These are phyloP conservation scores for Fusarium dimerum DNA, from an alignment of 2,329 filamentous ascomycete species.

Conservation along the genomic window DNA sequence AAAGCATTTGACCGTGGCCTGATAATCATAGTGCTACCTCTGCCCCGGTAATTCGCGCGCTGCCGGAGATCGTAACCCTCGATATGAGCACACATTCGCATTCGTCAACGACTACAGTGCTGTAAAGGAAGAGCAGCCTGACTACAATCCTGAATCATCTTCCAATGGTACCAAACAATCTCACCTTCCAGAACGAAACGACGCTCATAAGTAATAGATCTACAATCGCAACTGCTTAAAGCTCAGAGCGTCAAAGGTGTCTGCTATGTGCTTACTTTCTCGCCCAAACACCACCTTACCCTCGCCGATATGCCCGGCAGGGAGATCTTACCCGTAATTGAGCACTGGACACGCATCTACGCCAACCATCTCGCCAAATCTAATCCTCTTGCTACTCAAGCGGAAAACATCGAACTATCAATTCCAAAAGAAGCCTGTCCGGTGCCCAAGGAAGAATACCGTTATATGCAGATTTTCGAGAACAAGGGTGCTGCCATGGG, in stretches of 20 bases:
- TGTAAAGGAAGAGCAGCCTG: constrained; percentile 88
- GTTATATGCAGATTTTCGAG: constrained; percentile 99
- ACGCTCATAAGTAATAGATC: constrained; percentile 47
- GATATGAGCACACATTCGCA: constrained; percentile 84
- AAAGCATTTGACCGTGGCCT: constrained; percentile 1
- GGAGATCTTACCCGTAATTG: constrained; percentile 79
- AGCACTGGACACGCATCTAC: constrained; percentile 93
- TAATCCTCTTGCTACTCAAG: constrained; percentile 58
- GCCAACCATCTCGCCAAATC: constrained; percentile 73
- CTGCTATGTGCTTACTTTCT: constrained; percentile 97
- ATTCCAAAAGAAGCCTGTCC: constrained; percentile 39
- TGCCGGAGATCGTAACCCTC: constrained; percentile 81
- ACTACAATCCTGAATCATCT: constrained; percentile 58
- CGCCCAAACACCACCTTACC: constrained; percentile 84
- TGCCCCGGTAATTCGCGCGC: constrained; percentile 91
- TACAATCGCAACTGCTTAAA: constrained; percentile 74
- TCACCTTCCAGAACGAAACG: neutral
- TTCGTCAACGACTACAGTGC: constrained; percentile 98
- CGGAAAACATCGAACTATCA: constrained; percentile 42
- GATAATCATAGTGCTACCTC: constrained; percentile 72
- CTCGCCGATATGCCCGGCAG: constrained; percentile 81
- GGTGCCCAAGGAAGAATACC: constrained; percentile 71
- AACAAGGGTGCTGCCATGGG: constrained; percentile 99
- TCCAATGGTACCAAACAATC: constrained; percentile 34
- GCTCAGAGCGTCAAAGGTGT: constrained; percentile 89